These are phyloP conservation scores for Tillandsia fasciculata DNA, from an alignment of 176 grass and related monocot genomes.

Conservation along the genomic window DNA sequence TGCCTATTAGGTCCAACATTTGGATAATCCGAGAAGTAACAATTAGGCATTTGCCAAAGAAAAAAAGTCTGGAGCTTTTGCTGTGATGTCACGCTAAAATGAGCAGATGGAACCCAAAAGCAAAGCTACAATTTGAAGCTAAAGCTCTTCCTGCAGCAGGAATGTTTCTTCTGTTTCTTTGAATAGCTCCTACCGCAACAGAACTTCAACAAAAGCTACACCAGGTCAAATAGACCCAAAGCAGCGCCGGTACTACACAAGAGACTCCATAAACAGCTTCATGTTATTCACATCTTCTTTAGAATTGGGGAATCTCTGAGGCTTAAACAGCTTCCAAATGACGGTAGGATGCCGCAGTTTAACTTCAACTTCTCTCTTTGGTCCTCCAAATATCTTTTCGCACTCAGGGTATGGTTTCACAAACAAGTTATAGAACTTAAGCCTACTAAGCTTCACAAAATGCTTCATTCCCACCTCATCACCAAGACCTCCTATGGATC, in stretches of 20 bases:
- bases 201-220: no score
- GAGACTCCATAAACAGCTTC: slow-evolving; percentile 41
- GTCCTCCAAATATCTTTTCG: slow-evolving; percentile 51
- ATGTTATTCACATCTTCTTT: slow-evolving; percentile 56
- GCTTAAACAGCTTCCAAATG: slow-evolving; percentile 81
- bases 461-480: slow-evolving; percentile 74
- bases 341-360: slow-evolving; percentile 29
- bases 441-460: slow-evolving; percentile 60
- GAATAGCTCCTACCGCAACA: no score
- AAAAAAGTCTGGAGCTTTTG: no score
- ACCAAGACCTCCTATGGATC: slow-evolving; percentile 30
- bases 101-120: no score
- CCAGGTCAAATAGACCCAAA: no score
- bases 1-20: no score
- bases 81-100: no score
- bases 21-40: no score
- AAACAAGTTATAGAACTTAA: slow-evolving; percentile 69
- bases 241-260: slow-evolving; percentile 22
- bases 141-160: no score
- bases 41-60: no score
- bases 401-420: slow-evolving; percentile 87
- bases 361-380: slow-evolving; percentile 15
- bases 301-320: slow-evolving; percentile 26
- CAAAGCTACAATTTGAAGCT: no score
- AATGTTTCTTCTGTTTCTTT: no score